phyloP scores from a whole-genome alignment of 495 filamentous ascomycete species.

The Neurospora hispaniola region DNA sequence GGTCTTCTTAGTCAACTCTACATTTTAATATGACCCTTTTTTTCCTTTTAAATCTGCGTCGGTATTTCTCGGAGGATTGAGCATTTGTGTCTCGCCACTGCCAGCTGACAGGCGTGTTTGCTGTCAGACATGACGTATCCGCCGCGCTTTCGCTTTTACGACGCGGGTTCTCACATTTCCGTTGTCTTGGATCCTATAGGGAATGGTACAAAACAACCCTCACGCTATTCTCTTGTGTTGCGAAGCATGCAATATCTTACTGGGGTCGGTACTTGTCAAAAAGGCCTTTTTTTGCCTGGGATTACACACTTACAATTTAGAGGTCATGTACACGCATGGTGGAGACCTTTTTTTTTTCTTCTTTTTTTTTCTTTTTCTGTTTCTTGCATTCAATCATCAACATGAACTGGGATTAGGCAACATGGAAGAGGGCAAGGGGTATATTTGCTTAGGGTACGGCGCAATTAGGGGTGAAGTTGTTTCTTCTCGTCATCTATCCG shows the following conservation, averaged over 20 bases:
- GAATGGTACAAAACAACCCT: neutral
- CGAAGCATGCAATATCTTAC: neutral
- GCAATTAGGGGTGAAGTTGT: neutral
- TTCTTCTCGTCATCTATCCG: neutral
- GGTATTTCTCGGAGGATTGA: neutral
- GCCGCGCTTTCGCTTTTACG: neutral
- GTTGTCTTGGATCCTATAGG: neutral
- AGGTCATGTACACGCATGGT: neutral
- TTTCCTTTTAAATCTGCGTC: neutral
- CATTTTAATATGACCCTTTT: neutral
- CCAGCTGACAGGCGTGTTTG: neutral
- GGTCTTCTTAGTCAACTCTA: conserved; percentile 11
- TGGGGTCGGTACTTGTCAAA: neutral
- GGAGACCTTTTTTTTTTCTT: neutral
- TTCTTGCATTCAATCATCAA: neutral
- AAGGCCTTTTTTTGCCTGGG: neutral
- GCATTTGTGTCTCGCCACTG: neutral
- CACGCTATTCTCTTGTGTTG: neutral
- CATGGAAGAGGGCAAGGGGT: neutral
- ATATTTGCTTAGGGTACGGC: neutral
- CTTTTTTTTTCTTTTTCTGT: no score
- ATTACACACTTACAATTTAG: neutral
- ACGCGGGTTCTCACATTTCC: neutral
- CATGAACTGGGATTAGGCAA: neutral
- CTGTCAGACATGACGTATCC: neutral